A percentile compares a stretch with the other conserved stretches of the same genome.
phyloP scores from a whole-genome alignment of 2,329 filamentous ascomycete genomes.

The Xylaria arbuscula region DNA sequence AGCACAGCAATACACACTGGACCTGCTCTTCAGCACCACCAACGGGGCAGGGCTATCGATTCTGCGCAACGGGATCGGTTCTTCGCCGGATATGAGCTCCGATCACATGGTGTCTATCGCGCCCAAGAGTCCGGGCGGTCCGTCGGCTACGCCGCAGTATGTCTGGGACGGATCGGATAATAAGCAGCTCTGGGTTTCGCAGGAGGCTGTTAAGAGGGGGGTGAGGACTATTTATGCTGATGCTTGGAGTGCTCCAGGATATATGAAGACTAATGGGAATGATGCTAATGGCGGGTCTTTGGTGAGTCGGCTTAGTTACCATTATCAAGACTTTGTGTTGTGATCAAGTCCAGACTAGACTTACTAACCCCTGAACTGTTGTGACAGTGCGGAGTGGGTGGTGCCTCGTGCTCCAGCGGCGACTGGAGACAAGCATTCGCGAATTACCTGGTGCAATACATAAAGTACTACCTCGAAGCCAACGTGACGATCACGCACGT shows the following conservation, averaged over 20 bases:
- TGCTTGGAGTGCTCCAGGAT: slow-evolving; percentile 60
- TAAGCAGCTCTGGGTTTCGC: slow-evolving; percentile 63
- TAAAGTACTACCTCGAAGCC: slow-evolving; percentile 58
- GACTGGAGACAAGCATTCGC: slow-evolving; percentile 63
- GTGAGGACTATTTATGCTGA: slow-evolving; percentile 56
- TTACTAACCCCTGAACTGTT: slow-evolving; percentile 4
- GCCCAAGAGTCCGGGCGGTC: slow-evolving; percentile 57
- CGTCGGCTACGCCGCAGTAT: slow-evolving; percentile 56
- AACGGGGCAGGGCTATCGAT: slow-evolving; percentile 62
- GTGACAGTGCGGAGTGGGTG: slow-evolving; percentile 53
- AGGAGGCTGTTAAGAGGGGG: slow-evolving; percentile 58
- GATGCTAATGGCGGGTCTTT: slow-evolving; percentile 48
- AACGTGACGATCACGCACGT: slow-evolving; percentile 59
- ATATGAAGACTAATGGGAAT: slow-evolving; percentile 58
- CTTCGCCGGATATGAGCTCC: slow-evolving; percentile 44
- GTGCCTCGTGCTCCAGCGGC: slow-evolving; percentile 53
- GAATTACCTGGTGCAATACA: slow-evolving; percentile 60
- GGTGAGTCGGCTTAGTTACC: slow-evolving; percentile 10
- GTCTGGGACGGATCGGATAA: slow-evolving; percentile 59
- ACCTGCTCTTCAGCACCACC: slow-evolving; percentile 58
- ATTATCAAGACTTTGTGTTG: neutral
- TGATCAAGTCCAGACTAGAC: too few relatives aligned
- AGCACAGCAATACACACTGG: slow-evolving; percentile 53
- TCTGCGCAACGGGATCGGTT: slow-evolving; percentile 61
- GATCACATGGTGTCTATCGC: slow-evolving; percentile 53